Evolutionary conservation across 169 alveolate species (phyloP).

Genomic region (Cyclospora cayetanensis): DNA sequence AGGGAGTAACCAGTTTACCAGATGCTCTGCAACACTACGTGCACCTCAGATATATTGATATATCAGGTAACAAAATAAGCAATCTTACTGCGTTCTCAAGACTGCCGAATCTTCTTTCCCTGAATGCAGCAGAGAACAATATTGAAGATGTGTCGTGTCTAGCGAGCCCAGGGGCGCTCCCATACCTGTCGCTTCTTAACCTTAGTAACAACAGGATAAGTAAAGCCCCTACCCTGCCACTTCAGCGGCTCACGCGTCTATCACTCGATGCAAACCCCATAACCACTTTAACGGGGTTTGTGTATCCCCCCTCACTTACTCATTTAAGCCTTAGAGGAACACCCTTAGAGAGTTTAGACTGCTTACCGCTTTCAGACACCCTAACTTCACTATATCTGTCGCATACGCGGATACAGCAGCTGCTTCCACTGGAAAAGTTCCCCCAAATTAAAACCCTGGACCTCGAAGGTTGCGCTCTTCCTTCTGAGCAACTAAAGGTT

Average conservation of each 20-base stretch:
- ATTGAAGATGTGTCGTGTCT: slow-evolving; percentile 60
- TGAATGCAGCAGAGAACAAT: slow-evolving; percentile 63
- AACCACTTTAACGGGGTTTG: slow-evolving; percentile 57
- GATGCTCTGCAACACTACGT: slow-evolving; percentile 37
- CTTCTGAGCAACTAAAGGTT: slow-evolving; percentile 10
- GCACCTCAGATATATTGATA: slow-evolving; percentile 69
- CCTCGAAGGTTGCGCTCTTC: slow-evolving; percentile 35
- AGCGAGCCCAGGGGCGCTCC: slow-evolving; percentile 50
- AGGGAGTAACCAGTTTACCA: slow-evolving; percentile 55
- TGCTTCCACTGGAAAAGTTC: slow-evolving; percentile 41
- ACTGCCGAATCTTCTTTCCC: slow-evolving; percentile 68
- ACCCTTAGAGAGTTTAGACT: slow-evolving; percentile 25
- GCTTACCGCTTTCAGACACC: slow-evolving; percentile 45
- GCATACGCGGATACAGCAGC: slow-evolving; percentile 50
- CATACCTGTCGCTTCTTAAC: slow-evolving; percentile 63
- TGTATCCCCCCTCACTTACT: slow-evolving; percentile 38
- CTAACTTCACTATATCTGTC: slow-evolving; percentile 59
- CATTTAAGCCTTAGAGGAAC: slow-evolving; percentile 65
- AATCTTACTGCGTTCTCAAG: slow-evolving; percentile 42
- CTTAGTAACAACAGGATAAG: slow-evolving; percentile 55
- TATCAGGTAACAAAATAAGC: slow-evolving; percentile 64
- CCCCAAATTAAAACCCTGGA: slow-evolving; percentile 52
- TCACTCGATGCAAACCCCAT: slow-evolving; percentile 70
- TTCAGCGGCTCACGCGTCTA: slow-evolving; percentile 62
- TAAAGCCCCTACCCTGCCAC: slow-evolving; percentile 10